Evolutionary conservation across 176 grass and related monocot genomes (phyloP), one percentile per base, ranked within the genome.

Genomic region (Avena insularis): DNA sequence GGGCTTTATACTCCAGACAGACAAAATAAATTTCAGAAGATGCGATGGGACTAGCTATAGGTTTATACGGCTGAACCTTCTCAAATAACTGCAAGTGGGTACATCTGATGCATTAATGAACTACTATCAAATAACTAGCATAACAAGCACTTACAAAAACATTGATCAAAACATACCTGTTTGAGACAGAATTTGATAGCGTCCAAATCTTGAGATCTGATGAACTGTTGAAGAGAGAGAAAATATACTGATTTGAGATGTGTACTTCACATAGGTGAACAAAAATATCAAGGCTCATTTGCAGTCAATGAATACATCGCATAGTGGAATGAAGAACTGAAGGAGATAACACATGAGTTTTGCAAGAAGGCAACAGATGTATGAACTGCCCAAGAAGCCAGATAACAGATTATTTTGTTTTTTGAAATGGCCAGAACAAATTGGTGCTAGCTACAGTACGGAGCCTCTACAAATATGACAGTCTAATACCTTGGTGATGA

Each of bases 11-110:
- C 63, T 57, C 93, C 17, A 79, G 65, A 76, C 93, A 91, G 47
- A 98, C 86, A 54, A 98, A 86, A 77, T 95, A 98, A 84, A 95
- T 93, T 93, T 98, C 93, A 27, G 93, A 88, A 43, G 90, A 98
- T 16, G 95, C 90, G 2, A 91, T 93, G 20, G 90, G 95, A 91
- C 95, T 95, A 8, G 91, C 91, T 0, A 83, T 74, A 21, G 95
- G 95, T 86, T 98, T 98, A 84, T 88, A 91, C 12, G 79, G 91
- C 13, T 92, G 90, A 70, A 67, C 64, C 27, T 35, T 67, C 27
- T 35, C 64, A 67, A 67, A 67, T 67, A 67, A 31, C 64, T 67
- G 29, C 64, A 67, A 16, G 29, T 67, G 13, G 64, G 29, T 16
- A 36, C 5, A 67, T 36, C 14, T 8, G 64, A 35, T 35, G 27